Conservation (phyloP, 108 stramenopile genomes). For the Cyclostephanos invisitatus region DNA sequence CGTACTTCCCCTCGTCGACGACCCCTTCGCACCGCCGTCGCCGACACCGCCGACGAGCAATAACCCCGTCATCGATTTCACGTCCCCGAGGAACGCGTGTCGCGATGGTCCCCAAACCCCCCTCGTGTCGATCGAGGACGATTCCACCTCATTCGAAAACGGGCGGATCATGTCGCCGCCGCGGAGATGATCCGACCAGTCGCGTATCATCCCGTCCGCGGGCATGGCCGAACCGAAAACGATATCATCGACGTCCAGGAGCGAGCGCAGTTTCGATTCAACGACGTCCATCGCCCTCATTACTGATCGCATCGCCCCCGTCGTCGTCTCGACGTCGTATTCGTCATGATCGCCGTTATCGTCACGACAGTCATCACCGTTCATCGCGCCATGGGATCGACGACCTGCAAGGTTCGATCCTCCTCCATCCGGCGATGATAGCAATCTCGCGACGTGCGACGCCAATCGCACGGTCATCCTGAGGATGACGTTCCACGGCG, state of each 20-base stretch:
- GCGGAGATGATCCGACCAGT: slow-evolving; percentile 17
- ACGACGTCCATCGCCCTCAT: too few relatives aligned
- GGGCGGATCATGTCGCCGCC: background rate
- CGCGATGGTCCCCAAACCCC: slow-evolving; percentile 41
- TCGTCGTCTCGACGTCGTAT: too few relatives aligned
- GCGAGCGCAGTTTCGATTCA: too few relatives aligned
- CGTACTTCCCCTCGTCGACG: background rate
- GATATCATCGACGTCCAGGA: background rate
- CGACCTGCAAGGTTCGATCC: background rate
- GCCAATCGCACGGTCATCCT: slow-evolving; percentile 39
- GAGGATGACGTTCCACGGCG: slow-evolving; percentile 44
- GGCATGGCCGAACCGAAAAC: background rate
- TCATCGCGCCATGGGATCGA: background rate
- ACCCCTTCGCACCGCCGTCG: background rate
- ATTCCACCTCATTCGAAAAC: slow-evolving; percentile 13
- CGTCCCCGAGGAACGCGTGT: slow-evolving; percentile 34
- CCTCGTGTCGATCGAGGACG: background rate
- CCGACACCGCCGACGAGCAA: background rate
- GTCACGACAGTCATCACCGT: background rate
- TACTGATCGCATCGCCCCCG: too few relatives aligned
- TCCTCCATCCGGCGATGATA: background rate
- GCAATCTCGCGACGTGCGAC: slow-evolving; percentile 18
- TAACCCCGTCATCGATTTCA: slow-evolving; percentile 5
- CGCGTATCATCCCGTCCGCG: background rate
- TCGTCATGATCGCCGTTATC: background rate